A percentile compares a stretch with the other conserved stretches of the same genome.
These are phyloP conservation scores for Acacia acuminata DNA, from an alignment of 306 rosid genomes.

Conservation along the genomic window DNA sequence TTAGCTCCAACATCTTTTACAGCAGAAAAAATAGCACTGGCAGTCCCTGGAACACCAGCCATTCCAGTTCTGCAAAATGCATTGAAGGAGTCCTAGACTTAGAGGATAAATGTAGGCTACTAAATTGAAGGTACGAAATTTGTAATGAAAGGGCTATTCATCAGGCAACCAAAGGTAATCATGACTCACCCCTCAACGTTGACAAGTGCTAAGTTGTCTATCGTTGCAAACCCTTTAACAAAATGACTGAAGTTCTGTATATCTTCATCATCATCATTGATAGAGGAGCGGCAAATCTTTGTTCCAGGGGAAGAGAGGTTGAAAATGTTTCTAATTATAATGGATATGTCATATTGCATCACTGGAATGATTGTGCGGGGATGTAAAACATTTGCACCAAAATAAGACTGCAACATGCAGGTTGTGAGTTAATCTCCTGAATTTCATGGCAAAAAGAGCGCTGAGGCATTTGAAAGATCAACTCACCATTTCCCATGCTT, in stretches of 20 bases:
- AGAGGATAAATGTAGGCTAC: not conserved
- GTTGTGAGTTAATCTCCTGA: constrained; percentile 37
- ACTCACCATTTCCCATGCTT: constrained; percentile 99
- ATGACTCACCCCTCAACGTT: constrained; percentile 95
- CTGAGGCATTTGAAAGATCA: constrained; percentile 19
- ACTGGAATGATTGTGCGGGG: constrained; percentile 98
- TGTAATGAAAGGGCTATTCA: not conserved
- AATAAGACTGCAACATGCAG: constrained; percentile 73
- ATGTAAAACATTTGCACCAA: constrained; percentile 99
- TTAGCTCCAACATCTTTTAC: constrained; percentile 99
- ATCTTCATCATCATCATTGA: constrained; percentile 52
- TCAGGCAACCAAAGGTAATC: constrained; percentile 17
- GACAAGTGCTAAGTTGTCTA: constrained; percentile 92
- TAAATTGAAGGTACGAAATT: constrained; percentile 20
- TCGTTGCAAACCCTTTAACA: constrained; percentile 97
- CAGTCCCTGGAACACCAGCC: constrained; percentile 99
- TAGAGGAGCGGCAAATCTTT: constrained; percentile 69
- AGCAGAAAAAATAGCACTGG: constrained; percentile 79
- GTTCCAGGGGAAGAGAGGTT: constrained; percentile 92
- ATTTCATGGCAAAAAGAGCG: constrained; percentile 21
- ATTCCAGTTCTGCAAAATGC: constrained; percentile 81
- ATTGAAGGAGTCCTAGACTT: constrained; percentile 15
- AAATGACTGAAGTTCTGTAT: constrained; percentile 53
- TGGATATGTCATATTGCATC: constrained; percentile 85
- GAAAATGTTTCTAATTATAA: constrained; percentile 88